Evolutionary conservation across 208 protist species (phyloP).

Genomic region (Leishmania arabica): DNA sequence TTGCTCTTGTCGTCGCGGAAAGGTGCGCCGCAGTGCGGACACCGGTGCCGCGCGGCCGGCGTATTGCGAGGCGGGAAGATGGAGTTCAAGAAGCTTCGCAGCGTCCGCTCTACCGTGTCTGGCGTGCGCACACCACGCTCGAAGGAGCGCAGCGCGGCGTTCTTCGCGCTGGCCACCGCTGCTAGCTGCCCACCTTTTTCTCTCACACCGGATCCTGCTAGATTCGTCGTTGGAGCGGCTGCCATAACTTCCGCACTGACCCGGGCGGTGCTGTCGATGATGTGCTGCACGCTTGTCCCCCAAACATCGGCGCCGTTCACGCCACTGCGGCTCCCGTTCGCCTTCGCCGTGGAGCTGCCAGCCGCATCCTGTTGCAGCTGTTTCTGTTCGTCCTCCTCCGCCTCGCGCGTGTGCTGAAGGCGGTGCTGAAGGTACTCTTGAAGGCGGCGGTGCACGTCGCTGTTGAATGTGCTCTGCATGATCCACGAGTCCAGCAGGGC

Average conservation of each 20-base stretch:
- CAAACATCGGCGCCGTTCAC: conserved; percentile 7
- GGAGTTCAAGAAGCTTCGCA: conserved; percentile 62
- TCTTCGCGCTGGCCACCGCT: neutral
- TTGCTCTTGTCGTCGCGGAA: conserved; percentile 56
- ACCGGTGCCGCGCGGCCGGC: conserved; percentile 38
- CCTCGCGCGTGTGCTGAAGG: conserved; percentile 50
- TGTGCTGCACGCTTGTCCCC: conserved; percentile 27
- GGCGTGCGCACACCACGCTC: conserved; percentile 31
- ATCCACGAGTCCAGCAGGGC: conserved; percentile 71
- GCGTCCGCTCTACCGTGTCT: conserved; percentile 47
- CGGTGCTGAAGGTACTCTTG: conserved; percentile 64
- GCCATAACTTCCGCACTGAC: conserved; percentile 24
- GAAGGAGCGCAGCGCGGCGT: conserved; percentile 23
- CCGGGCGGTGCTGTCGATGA: conserved; percentile 32
- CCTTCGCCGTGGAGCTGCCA: neutral
- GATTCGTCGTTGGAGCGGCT: neutral
- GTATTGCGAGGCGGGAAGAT: conserved; percentile 55
- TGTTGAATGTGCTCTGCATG: conserved; percentile 31
- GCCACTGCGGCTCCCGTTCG: neutral
- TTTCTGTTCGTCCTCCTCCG: conserved; percentile 21
- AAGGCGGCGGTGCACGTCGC: conserved; percentile 55
- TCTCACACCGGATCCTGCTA: neutral
- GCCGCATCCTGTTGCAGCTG: conserved; percentile 1
- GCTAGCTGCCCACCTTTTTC: conserved; percentile 1
- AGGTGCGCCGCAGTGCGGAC: conserved; percentile 64